Base-by-base conservation (phyloP, 2,329 filamentous ascomycete species). In the Microsporum ferrugineum region DNA sequence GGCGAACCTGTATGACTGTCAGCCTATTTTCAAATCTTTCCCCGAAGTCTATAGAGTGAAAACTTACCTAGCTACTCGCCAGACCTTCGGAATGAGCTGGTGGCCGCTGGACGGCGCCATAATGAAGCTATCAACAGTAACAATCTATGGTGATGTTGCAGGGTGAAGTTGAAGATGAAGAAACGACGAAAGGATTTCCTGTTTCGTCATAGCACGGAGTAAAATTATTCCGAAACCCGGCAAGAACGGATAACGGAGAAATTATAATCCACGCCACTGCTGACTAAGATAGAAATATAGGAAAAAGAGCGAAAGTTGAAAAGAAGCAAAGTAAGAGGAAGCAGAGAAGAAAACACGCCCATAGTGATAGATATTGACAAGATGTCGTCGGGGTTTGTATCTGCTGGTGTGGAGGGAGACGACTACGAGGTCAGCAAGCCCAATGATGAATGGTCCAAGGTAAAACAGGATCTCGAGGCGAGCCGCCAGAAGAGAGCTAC, bases 81-180 rank as follows among this genome's bases (percentile, higher is more conserved):
- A 77, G 61, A 78, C 68, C 66, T 79, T 79, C 57, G 77, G 75
- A 64, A 79, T 74, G 71, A 79, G 69, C 68, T 79, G 73, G 71
- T 78, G 77, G 71, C 77, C 78, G 70, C 71, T 76, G 60, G 75
- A 73, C 66, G 76, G 74, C 70, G 77, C 74, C 78, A 80, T 80
- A 63, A 55, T 62, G 64, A 66, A n/a, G 31, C 17, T 14, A 38
- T 39, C 63, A 65, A 68, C 63, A 53, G 29, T 23, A 31, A 33
- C 31, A 5, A 31, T 33, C 17, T 8, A 12, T 12, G 5, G 10
- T 12, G 49, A 53, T 5, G 49, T 29, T 33, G 47, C 17, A 12
- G 29, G 5, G 10, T 12, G 49, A 53, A n/a, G 49, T 29, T n/a
- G 49, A 53, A 31, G 43, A 60, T 31, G 60, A 61, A 62, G 36